Base-by-base conservation (phyloP, 768 basidiomycete genomes). In the Strobilomyces dryophilus region DNA sequence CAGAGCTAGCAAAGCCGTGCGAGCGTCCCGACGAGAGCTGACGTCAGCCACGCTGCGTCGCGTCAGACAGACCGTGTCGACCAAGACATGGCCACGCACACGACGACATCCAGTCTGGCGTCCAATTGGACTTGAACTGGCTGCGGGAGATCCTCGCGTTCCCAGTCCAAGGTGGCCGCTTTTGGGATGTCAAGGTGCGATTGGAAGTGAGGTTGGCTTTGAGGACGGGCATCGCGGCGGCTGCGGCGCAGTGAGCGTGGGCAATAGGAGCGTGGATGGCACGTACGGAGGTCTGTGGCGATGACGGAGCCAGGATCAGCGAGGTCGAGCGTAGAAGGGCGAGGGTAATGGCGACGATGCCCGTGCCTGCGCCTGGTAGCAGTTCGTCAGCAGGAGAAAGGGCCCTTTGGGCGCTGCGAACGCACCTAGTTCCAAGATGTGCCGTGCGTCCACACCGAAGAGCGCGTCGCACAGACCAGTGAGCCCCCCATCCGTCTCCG, bases 11-110 rank as follows among this genome's bases (percentile, higher is more conserved):
- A 59, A 5, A 94, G 73, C 3, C 69, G 64, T 5, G 73, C 69
- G 21, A 95, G 71, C 0, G 91, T 93, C n/a, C 72, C 71, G 17
- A 92, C 68, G 37, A 95, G 80, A 0, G 87, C 76, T 87, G 8
- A 95, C 90, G 61, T 97, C 94, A 12, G 92, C 89, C 84, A 95
- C 92, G 41, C 92, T 94, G 59, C 12, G 34, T 45, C 29, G 41
- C 12, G 37, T 53, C 31, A 54, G 43, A 49, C 9, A 4, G 18
- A 14, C 7, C 6, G 15, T 1, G 24, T 27, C 15, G 0, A 37
- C 9, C 9, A 44, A 31, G 24, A 27, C 49, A 47, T 27, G 32
- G 9, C 20, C 10, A 75, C 87, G 54, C 67, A 91, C 89, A 92
- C 66, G 48, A 95, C 81, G 35, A 81, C 71, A 61, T 92, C 84